Evolutionary conservation across 306 rosid genomes (phyloP).

Genomic region (Hippophae gyantsensis): DNA sequence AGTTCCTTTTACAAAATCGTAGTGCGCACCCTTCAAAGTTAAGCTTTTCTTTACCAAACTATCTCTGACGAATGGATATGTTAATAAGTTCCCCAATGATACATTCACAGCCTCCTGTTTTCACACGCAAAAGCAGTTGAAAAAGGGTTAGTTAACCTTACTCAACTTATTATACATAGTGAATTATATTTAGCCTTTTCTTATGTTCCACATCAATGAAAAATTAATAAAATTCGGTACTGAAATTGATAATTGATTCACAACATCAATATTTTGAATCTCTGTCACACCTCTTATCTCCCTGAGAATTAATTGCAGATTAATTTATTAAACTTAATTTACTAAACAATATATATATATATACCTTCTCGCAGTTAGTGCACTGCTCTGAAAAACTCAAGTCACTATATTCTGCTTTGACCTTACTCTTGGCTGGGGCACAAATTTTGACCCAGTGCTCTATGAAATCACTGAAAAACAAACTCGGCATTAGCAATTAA

Average conservation of each 20-base stretch:
- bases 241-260: too few relatives aligned
- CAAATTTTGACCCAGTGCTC: conserved; percentile 91
- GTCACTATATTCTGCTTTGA: conserved; percentile 24
- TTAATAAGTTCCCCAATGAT: conserved; percentile 71
- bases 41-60: conserved; percentile 40
- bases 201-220: too few relatives aligned
- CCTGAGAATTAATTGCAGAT: too few relatives aligned
- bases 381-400: conserved; percentile 62
- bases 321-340: not conserved
- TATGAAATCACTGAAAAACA: conserved; percentile 64
- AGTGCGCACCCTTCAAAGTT: conserved; percentile 73
- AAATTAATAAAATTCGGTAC: too few relatives aligned
- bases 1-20: conserved; percentile 59
- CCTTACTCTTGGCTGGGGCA: conserved; percentile 53
- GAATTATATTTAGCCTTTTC: too few relatives aligned
- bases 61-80: conserved; percentile 82
- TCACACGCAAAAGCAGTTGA: not conserved
- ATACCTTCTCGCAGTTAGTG: conserved; percentile 73
- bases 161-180: too few relatives aligned
- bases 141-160: too few relatives aligned
- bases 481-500: not conserved
- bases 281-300: too few relatives aligned
- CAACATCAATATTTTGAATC: too few relatives aligned
- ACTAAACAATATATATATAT: not conserved
- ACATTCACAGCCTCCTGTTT: conserved; percentile 93